A percentile compares a stretch with the other conserved stretches of the same genome.
phyloP scores from a whole-genome alignment of 139 green algal species.

The Chlamydomonas applanata region DNA sequence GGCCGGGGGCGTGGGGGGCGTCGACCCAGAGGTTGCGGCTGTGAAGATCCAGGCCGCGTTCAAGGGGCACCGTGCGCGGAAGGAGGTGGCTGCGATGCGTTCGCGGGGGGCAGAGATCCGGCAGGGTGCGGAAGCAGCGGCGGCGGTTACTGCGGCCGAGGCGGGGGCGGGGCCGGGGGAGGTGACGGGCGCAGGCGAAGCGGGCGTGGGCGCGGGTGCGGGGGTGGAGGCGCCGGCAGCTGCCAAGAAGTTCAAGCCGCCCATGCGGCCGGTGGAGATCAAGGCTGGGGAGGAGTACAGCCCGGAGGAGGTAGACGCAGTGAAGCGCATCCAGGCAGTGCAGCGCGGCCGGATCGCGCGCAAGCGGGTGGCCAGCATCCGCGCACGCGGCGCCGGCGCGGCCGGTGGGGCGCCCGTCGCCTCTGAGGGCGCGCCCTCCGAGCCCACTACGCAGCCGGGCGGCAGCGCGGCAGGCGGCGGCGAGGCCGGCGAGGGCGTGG shows the following conservation, averaged over 20 bases:
- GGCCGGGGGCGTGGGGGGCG: not conserved
- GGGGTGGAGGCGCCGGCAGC: not conserved
- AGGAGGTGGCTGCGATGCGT: slow-evolving; percentile 33
- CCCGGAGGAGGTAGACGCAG: slow-evolving; percentile 16
- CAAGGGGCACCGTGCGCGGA: slow-evolving; percentile 17
- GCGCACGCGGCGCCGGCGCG: not conserved
- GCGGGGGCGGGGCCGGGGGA: not conserved
- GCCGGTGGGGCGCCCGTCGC: not conserved
- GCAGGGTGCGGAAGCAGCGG: not conserved
- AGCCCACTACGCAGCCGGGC: too few species aligned
- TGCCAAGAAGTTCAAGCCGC: not conserved
- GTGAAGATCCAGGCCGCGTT: slow-evolving; percentile 28
- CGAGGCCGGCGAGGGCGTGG: not conserved
- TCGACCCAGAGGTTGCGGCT: slow-evolving; percentile 19
- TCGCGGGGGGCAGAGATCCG: slow-evolving; percentile 6
- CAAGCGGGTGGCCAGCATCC: not conserved
- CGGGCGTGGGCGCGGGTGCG: not conserved
- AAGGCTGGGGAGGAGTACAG: slow-evolving; percentile 2
- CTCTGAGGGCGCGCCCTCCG: too few species aligned
- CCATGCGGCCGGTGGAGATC: not conserved
- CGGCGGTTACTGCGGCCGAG: too few species aligned
- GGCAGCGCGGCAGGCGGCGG: not conserved
- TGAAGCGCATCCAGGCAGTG: slow-evolving; percentile 23
- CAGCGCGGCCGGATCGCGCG: slow-evolving; percentile 13
- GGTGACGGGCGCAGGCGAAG: not conserved